These are phyloP conservation scores for Harrya chromipes DNA, from an alignment of 768 basidiomycete species.

Conservation along the genomic window DNA sequence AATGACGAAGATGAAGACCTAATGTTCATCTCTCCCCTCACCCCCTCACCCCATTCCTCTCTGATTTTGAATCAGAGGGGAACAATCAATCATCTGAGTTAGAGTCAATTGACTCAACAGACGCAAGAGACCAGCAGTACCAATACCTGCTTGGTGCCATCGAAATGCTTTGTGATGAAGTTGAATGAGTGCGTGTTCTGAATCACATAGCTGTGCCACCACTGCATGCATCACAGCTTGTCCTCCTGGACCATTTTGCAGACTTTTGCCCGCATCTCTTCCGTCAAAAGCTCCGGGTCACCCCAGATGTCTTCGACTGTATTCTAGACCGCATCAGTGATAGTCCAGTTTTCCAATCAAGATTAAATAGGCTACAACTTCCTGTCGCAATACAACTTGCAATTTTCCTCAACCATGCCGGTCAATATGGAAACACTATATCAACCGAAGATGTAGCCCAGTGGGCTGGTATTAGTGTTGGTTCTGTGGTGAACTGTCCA, in stretches of 20 bases:
- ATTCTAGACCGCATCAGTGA: conserved; percentile 18
- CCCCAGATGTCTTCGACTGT: conserved; percentile 24
- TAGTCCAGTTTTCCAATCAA: conserved; percentile 22
- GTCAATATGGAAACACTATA: conserved; percentile 28
- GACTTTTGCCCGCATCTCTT: conserved; percentile 21
- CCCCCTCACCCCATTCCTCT: no score
- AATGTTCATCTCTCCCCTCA: no score
- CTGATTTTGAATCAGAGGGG: no score
- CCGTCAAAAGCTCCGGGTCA: conserved; percentile 20
- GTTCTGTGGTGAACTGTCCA: conserved; percentile 1
- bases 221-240: neutral
- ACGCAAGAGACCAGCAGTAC: neutral
- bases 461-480: conserved; percentile 8
- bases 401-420: conserved; percentile 24
- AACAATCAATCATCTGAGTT: no score
- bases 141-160: neutral
- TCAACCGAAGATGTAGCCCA: neutral
- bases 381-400: conserved; percentile 25
- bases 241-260: conserved; percentile 2
- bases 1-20: no score
- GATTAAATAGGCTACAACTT: conserved; percentile 16
- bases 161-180: neutral
- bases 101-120: neutral
- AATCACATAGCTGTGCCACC: neutral
- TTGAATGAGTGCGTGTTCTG: neutral